These are phyloP conservation scores for Phylloporus scabripes DNA, from an alignment of 768 basidiomycete species.

Conservation along the genomic window DNA sequence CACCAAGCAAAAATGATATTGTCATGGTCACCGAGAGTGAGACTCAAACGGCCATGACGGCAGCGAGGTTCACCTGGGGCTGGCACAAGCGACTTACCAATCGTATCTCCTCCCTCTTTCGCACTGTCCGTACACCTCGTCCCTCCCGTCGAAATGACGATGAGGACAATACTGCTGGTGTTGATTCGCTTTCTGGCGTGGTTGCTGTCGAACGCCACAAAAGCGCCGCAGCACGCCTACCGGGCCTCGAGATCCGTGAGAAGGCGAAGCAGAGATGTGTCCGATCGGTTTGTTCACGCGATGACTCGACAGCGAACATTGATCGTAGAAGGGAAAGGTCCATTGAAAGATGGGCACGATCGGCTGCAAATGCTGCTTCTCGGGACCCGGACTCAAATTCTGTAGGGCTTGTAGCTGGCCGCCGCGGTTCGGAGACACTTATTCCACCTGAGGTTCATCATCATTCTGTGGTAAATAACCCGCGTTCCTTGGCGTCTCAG, in stretches of 20 bases:
- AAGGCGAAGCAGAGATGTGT: slow-evolving; percentile 25
- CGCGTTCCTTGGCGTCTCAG: slow-evolving; percentile 20
- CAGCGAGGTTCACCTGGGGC: slow-evolving; percentile 57
- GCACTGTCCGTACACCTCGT: slow-evolving; percentile 34
- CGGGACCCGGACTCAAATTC: slow-evolving; percentile 15
- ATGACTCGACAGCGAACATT: slow-evolving; percentile 20
- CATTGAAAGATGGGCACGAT: slow-evolving; percentile 32
- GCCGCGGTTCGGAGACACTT: slow-evolving; percentile 32
- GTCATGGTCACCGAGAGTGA: slow-evolving; percentile 72
- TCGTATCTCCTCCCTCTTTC: slow-evolving; percentile 48
- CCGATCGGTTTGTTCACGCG: slow-evolving; percentile 16
- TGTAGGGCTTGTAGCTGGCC: slow-evolving; percentile 5
- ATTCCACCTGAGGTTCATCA: slow-evolving; percentile 13
- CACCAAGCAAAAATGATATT: slow-evolving; percentile 42
- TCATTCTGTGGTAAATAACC: slow-evolving; percentile 8
- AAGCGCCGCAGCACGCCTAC: slow-evolving; percentile 14
- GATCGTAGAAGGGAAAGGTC: slow-evolving; percentile 27
- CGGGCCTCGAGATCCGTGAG: slow-evolving; percentile 15
- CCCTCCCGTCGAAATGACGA: slow-evolving; percentile 11
- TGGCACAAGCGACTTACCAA: slow-evolving; percentile 41
- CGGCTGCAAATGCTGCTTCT: slow-evolving; percentile 18
- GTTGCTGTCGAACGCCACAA: slow-evolving; percentile 22
- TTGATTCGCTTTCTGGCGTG: slow-evolving; percentile 29
- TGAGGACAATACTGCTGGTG: slow-evolving; percentile 24
- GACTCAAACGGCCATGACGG: slow-evolving; percentile 66